These are phyloP conservation scores for Malassezia japonica DNA, from an alignment of 1,284 basidiomycete species.

Conservation along the genomic window DNA sequence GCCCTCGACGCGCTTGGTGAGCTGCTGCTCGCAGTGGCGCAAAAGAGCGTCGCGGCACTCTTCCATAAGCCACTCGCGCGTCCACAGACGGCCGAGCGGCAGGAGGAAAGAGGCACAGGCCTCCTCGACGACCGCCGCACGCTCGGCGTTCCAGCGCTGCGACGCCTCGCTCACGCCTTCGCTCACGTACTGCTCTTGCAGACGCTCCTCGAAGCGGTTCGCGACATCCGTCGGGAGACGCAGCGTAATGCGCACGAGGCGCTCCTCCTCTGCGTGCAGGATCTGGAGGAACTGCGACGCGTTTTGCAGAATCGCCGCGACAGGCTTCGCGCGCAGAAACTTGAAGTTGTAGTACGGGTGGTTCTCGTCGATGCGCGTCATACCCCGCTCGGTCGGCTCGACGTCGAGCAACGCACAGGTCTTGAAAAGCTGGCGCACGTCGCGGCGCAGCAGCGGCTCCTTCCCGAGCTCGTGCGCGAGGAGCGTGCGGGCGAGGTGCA, in stretches of 20 bases:
- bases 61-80: slow-evolving; percentile 76
- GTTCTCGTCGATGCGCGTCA: slow-evolving; percentile 76
- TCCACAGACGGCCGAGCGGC: slow-evolving; percentile 74
- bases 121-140: slow-evolving; percentile 67
- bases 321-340: slow-evolving; percentile 75
- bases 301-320: slow-evolving; percentile 56
- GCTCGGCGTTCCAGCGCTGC: slow-evolving; percentile 83
- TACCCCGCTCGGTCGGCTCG: slow-evolving; percentile 80
- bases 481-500: slow-evolving; percentile 62
- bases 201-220: slow-evolving; percentile 35
- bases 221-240: slow-evolving; percentile 51
- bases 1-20: slow-evolving; percentile 50
- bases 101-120: slow-evolving; percentile 69
- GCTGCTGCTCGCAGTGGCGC: slow-evolving; percentile 29
- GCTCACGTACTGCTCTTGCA: slow-evolving; percentile 74
- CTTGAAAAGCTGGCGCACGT: slow-evolving; percentile 69
- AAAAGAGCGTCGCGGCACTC: slow-evolving; percentile 66
- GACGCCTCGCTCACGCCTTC: slow-evolving; percentile 76
- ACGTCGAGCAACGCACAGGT: slow-evolving; percentile 70
- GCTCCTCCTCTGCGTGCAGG: slow-evolving; percentile 77
- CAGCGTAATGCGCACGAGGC: slow-evolving; percentile 70
- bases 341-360: slow-evolving; percentile 92
- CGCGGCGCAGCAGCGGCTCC: slow-evolving; percentile 76
- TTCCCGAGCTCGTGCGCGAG: slow-evolving; percentile 82
- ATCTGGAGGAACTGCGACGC: slow-evolving; percentile 77